A percentile compares a stretch with the other conserved stretches of the same genome.
Conservation (phyloP, 345 rosid species). For the Syzygium jambos region DNA sequence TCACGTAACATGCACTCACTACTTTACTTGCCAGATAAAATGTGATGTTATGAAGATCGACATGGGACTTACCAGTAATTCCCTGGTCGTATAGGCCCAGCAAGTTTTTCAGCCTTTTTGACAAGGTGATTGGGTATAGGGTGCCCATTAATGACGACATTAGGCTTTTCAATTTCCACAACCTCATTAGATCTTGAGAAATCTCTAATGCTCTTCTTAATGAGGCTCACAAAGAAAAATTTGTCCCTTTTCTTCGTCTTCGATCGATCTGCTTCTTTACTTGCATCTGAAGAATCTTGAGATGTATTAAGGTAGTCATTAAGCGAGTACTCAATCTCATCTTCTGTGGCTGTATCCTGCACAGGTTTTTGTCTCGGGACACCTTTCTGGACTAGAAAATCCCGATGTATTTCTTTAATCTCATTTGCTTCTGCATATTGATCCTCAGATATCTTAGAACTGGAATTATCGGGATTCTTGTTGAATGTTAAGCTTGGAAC, state of each 20-base stretch:
- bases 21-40: background rate
- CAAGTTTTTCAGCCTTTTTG: slow-evolving; percentile 71
- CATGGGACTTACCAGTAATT: slow-evolving; percentile 60
- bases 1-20: background rate
- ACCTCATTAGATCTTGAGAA: slow-evolving; percentile 45
- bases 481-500: slow-evolving; percentile 38
- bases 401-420: slow-evolving; percentile 13
- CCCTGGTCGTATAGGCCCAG: slow-evolving; percentile 82
- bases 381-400: background rate
- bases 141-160: slow-evolving; percentile 57
- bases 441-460: slow-evolving; percentile 30
- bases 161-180: slow-evolving; percentile 36
- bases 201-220: slow-evolving; percentile 79
- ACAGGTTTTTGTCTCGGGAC: slow-evolving; percentile 49
- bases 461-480: slow-evolving; percentile 40
- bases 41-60: background rate
- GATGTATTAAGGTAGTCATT: slow-evolving; percentile 57
- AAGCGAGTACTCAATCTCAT: slow-evolving; percentile 66
- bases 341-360: slow-evolving; percentile 50
- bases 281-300: slow-evolving; percentile 55
- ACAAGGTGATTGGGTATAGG: slow-evolving; percentile 48
- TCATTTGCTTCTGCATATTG: slow-evolving; percentile 48
- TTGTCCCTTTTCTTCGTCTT: slow-evolving; percentile 41
- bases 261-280: slow-evolving; percentile 33
- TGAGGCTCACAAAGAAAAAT: slow-evolving; percentile 51